A percentile compares a stretch with the other conserved stretches of the same genome.
These are phyloP conservation scores for Yarrowia sp. DNA, from an alignment of 805 yeast genomes.

Conservation along the genomic window DNA sequence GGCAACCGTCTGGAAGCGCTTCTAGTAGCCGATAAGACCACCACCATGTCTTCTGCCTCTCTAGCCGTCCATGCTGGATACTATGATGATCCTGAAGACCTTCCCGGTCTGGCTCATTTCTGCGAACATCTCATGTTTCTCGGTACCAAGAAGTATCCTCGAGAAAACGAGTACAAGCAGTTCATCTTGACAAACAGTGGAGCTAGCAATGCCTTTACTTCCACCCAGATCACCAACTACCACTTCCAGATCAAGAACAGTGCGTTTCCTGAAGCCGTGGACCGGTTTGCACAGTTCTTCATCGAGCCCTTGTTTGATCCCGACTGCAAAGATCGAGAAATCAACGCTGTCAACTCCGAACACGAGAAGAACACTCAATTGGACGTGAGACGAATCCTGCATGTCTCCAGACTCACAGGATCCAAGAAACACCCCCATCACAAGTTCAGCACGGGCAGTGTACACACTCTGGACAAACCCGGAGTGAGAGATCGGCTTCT, in stretches of 20 bases:
- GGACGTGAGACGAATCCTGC: constrained; percentile 87
- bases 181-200: constrained; percentile 86
- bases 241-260: constrained; percentile 82
- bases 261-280: constrained; percentile 83
- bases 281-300: constrained; percentile 91
- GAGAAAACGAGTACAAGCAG: constrained; percentile 74
- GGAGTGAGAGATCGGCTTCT: constrained; percentile 83
- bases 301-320: constrained; percentile 77
- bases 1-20: constrained; percentile 73
- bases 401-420: constrained; percentile 76
- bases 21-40: constrained; percentile 75
- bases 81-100: constrained; percentile 70
- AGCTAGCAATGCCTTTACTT: constrained; percentile 88
- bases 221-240: constrained; percentile 86
- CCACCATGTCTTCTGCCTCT: constrained; percentile 71
- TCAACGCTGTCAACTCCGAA: constrained; percentile 93
- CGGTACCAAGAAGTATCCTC: constrained; percentile 80
- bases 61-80: constrained; percentile 82
- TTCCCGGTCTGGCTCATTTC: constrained; percentile 87
- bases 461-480: constrained; percentile 76
- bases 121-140: constrained; percentile 84
- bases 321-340: constrained; percentile 86
- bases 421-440: constrained; percentile 81
- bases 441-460: constrained; percentile 90
- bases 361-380: constrained; percentile 91